Conservation (phyloP, 2,329 filamentous ascomycete species). For the Plenodomus biglobosus region DNA sequence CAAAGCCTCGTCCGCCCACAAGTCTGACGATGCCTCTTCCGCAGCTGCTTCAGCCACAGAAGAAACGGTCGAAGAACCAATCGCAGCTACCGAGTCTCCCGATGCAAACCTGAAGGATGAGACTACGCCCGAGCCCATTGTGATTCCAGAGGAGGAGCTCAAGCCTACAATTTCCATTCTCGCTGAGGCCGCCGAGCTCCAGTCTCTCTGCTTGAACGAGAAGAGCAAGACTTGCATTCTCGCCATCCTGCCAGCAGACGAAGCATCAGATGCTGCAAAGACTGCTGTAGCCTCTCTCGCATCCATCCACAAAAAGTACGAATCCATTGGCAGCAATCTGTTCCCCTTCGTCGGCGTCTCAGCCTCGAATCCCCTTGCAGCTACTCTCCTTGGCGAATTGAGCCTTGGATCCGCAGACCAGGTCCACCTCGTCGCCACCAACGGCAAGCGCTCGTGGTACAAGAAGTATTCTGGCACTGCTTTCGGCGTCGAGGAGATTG, state of each 20-base stretch:
- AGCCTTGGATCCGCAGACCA: conserved; percentile 56
- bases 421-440: conserved; percentile 77
- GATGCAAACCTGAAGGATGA: conserved; percentile 51
- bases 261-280: conserved; percentile 52
- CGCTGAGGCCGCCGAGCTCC: conserved; percentile 63
- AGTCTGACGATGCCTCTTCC: conserved; percentile 52
- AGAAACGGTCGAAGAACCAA: conserved; percentile 52
- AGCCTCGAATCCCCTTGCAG: conserved; percentile 59
- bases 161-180: conserved; percentile 66
- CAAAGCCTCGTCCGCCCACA: conserved; percentile 55
- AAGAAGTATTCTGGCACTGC: conserved; percentile 65
- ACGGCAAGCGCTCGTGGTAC: conserved; percentile 85
- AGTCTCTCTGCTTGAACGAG: conserved; percentile 69
- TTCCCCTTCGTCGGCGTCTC: conserved; percentile 85
- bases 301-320: conserved; percentile 75
- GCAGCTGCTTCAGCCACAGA: conserved; percentile 53
- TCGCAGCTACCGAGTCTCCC: conserved; percentile 57
- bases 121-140: conserved; percentile 51
- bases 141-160: conserved; percentile 56
- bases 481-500: conserved; percentile 64
- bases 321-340: conserved; percentile 63
- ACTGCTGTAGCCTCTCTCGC: conserved; percentile 59
- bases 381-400: conserved; percentile 61
- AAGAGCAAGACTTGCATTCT: conserved; percentile 84
- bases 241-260: conserved; percentile 49